Evolutionary conservation across 106 monocot species (phyloP), one percentile per base, ranked within the genome.

Genomic region (Alisma plantagoaquatica): DNA sequence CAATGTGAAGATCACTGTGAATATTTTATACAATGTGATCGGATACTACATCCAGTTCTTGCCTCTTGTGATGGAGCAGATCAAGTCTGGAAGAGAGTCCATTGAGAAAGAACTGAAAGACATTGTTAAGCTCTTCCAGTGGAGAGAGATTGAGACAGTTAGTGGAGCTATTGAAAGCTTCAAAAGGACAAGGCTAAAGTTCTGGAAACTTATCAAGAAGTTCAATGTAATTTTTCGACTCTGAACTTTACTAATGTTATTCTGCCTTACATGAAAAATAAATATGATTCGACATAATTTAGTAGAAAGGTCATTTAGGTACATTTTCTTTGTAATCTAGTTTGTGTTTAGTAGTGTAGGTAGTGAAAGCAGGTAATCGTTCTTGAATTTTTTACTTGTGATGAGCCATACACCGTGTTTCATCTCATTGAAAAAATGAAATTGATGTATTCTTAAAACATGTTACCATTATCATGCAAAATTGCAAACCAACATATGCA

Each of bases 211-310:
- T 55, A 17, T 88, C 25, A 60, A 88, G 28, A 81, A 84, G 41
- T 88, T 75, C 49, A 96, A 84, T 88, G 94, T 94, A 80, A 54
- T 27, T n/a, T n/a, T n/a, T n/a, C n/a, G n/a, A n/a, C n/a, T n/a
- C n/a, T n/a, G n/a, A n/a, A n/a, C n/a, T n/a, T n/a, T n/a, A n/a
- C n/a, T n/a, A n/a, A n/a, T n/a, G n/a, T n/a, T n/a, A n/a, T n/a
- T n/a, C n/a, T n/a, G n/a, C n/a, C n/a, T n/a, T n/a, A n/a, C n/a
- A n/a, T n/a, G n/a, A n/a, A n/a, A n/a, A n/a, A n/a, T n/a, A n/a
- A n/a, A n/a, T n/a, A n/a, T n/a, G n/a, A n/a, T n/a, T n/a, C n/a
- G n/a, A n/a, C n/a, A n/a, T n/a, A n/a, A n/a, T n/a, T n/a, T n/a
- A n/a, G n/a, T 7, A 7, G 6, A 38, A 38, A 16, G 26, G 11